Percentiles rank a stretch among this genome's conserved stretches.
These are phyloP conservation scores for Voacanga thouarsii DNA, from an alignment of 257 asterid genomes.

Conservation along the genomic window DNA sequence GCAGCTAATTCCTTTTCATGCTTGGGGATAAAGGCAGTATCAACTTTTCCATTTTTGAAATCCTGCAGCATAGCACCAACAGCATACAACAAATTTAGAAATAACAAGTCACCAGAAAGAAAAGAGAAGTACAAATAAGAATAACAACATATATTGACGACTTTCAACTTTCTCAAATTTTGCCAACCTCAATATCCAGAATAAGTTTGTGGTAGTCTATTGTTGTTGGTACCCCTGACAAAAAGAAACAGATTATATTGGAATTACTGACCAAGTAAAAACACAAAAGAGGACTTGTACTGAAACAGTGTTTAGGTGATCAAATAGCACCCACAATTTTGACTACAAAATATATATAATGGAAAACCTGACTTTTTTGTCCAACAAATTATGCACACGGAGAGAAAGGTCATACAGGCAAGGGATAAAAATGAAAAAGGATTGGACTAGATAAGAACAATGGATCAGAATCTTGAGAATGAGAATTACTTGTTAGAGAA, in stretches of 20 bases:
- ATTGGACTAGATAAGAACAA: not conserved
- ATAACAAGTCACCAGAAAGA: not conserved
- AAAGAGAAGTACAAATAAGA: not conserved
- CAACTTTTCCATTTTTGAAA: constrained; percentile 87
- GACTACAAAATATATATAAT: not conserved
- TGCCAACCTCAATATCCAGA: constrained; percentile 85
- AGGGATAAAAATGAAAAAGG: not conserved
- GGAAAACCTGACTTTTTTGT: not conserved
- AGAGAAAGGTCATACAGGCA: not conserved
- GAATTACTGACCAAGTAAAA: not conserved
- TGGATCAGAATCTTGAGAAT: not conserved
- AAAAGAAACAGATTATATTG: not conserved
- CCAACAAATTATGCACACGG: not conserved
- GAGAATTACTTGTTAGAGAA: not conserved
- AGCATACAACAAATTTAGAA: constrained; percentile 2
- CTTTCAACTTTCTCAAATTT: constrained; percentile 1
- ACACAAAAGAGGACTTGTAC: not conserved
- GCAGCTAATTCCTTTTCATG: constrained; percentile 92
- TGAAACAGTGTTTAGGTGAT: not conserved
- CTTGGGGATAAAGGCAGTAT: constrained; percentile 96
- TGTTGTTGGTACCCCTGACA: constrained; percentile 93
- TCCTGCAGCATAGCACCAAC: constrained; percentile 46
- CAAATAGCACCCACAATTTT: not conserved
- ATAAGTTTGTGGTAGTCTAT: constrained; percentile 97
- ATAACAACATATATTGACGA: not conserved